Evolutionary conservation across 2,329 filamentous ascomycete species (phyloP).

Genomic region (Bipolaris cookei): DNA sequence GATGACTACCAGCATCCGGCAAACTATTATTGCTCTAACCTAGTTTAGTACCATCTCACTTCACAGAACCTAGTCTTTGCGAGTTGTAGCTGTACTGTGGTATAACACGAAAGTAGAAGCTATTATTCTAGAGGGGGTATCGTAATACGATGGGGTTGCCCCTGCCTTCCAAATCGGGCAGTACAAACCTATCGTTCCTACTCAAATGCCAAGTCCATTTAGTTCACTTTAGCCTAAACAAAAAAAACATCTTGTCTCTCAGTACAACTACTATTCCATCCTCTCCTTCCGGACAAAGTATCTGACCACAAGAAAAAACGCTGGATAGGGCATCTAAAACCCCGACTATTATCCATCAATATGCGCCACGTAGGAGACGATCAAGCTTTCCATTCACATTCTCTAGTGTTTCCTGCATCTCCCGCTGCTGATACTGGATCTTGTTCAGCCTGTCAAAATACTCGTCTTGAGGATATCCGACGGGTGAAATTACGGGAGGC

Average conservation of each 20-base stretch:
- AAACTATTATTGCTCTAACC: not conserved
- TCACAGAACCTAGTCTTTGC: too few relatives aligned
- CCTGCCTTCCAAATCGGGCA: too few relatives aligned
- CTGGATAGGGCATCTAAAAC: not conserved
- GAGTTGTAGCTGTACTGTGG: too few relatives aligned
- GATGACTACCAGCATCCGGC: not conserved
- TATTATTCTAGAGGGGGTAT: too few relatives aligned
- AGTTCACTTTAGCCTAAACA: not conserved
- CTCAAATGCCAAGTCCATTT: too few relatives aligned
- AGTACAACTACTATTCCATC: not conserved
- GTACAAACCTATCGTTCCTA: too few relatives aligned
- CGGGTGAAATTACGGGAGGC: not conserved
- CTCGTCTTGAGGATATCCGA: not conserved
- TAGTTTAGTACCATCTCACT: too few relatives aligned
- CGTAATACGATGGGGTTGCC: too few relatives aligned
- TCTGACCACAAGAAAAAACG: not conserved
- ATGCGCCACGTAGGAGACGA: not conserved
- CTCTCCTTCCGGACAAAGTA: not conserved
- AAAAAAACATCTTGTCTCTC: not conserved
- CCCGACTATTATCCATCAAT: not conserved
- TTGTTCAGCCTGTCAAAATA: slow-evolving; percentile 1
- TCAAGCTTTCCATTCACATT: slow-evolving; percentile 6
- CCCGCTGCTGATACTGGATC: slow-evolving; percentile 8
- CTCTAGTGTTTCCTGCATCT: slow-evolving; percentile 6
- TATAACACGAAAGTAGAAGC: too few relatives aligned